phyloP scores from a whole-genome alignment of 768 basidiomycete genomes.

The Cantharellus anzutake region DNA sequence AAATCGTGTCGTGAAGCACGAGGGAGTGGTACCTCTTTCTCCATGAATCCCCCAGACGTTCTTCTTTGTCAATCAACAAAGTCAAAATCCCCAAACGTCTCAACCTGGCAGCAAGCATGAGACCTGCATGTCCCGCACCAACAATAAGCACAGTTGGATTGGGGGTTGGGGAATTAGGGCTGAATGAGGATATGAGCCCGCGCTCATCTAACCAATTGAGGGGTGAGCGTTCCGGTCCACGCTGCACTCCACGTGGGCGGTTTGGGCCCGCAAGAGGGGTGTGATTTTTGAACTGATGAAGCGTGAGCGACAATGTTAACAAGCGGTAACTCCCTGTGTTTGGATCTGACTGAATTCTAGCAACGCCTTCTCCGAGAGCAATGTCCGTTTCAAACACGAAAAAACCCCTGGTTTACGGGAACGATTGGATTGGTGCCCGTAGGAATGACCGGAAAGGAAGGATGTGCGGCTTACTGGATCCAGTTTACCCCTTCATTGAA shows the following conservation, averaged over 20 bases:
- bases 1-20: conserved; percentile 1
- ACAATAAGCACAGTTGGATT: conserved; percentile 18
- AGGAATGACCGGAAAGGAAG: not conserved
- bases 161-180: not conserved
- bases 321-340: not conserved
- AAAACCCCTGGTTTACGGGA: not conserved
- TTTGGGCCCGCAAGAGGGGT: not conserved
- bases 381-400: not conserved
- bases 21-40: conserved; percentile 1
- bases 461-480: not conserved
- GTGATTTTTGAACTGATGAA: not conserved
- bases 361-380: not conserved
- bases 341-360: not conserved
- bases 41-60: conserved; percentile 7
- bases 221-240: not conserved
- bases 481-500: not conserved
- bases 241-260: not conserved
- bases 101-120: conserved; percentile 19
- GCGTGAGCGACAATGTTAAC: not conserved
- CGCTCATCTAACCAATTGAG: not conserved
- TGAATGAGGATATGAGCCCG: not conserved
- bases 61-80: conserved; percentile 18
- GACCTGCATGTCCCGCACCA: conserved; percentile 15
- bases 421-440: not conserved
- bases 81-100: conserved; percentile 16